Evolutionary conservation across 768 basidiomycete genomes (phyloP).

Genomic region (Boletus insuetus): DNA sequence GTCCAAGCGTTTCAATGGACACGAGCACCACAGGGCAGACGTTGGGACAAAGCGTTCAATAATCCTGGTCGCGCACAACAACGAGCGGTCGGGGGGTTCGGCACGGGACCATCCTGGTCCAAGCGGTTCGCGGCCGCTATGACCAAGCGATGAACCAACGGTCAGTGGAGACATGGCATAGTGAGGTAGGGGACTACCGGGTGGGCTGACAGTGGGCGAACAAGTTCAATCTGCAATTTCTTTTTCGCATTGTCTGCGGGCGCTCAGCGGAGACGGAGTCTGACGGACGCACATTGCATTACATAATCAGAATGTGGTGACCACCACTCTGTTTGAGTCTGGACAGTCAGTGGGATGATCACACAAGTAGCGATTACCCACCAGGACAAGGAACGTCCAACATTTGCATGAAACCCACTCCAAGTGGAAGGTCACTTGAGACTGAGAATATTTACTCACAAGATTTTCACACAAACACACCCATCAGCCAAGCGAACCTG

Average conservation of each 20-base stretch:
- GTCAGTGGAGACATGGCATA: neutral
- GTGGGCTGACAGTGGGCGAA: neutral
- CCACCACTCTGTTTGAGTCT: too few relatives aligned
- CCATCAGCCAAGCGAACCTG: conserved; percentile 5
- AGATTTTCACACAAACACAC: neutral
- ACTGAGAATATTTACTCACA: conserved; percentile 7
- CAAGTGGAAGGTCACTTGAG: conserved; percentile 2
- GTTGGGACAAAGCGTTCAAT: conserved; percentile 12
- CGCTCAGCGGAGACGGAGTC: neutral
- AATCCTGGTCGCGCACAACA: neutral
- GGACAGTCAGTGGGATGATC: conserved; percentile 3
- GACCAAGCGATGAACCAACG: neutral
- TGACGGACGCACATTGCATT: neutral
- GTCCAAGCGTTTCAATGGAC: conserved; percentile 13
- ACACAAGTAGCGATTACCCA: neutral
- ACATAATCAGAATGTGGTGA: conserved; percentile 8
- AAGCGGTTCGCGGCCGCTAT: neutral
- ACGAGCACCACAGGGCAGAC: neutral
- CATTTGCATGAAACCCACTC: neutral
- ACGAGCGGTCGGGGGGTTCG: neutral
- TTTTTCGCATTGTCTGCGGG: neutral
- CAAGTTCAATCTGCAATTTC: conserved; percentile 1
- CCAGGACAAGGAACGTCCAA: neutral
- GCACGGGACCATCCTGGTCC: neutral
- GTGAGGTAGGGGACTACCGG: neutral